Conservation (phyloP, 257 asterid species). For the Phtheirospermum japonicum region DNA sequence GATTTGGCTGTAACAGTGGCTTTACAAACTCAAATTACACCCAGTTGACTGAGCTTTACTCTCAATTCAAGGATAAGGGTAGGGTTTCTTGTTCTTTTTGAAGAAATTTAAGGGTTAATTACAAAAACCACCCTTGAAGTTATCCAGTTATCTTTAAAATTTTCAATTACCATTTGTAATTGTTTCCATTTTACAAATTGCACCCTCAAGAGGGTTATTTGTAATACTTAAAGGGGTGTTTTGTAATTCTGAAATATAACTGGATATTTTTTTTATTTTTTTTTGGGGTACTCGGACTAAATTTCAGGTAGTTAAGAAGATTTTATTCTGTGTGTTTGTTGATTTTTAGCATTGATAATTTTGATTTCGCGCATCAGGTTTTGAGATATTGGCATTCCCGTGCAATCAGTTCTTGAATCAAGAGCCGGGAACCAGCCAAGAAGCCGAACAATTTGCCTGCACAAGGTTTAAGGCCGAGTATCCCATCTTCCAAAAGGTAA, state of each 20-base stretch:
- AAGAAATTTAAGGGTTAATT: too few relatives aligned
- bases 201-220: too few relatives aligned
- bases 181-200: too few relatives aligned
- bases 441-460: conserved; percentile 79
- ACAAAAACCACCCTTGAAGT: too few relatives aligned
- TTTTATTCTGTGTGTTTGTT: neutral
- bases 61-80: conserved; percentile 71
- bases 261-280: too few relatives aligned
- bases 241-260: too few relatives aligned
- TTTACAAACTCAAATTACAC: conserved; percentile 70
- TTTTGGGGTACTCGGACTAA: too few relatives aligned
- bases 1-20: conserved; percentile 53
- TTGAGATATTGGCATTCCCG: conserved; percentile 82
- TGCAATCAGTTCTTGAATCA: conserved; percentile 82
- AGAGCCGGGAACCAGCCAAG: conserved; percentile 81
- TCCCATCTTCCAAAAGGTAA: conserved; percentile 82
- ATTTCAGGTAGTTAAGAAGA: too few relatives aligned
- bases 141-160: too few relatives aligned
- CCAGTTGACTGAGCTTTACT: conserved; percentile 64
- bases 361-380: conserved; percentile 36
- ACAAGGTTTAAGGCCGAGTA: conserved; percentile 77
- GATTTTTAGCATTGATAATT: neutral
- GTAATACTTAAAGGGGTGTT: too few relatives aligned
- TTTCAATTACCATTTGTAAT: too few relatives aligned
- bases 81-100: neutral